Evolutionary conservation across 2,329 filamentous ascomycete species (phyloP), one percentile per base, ranked within the genome.

Genomic region (Talaromyces amestolkiae): DNA sequence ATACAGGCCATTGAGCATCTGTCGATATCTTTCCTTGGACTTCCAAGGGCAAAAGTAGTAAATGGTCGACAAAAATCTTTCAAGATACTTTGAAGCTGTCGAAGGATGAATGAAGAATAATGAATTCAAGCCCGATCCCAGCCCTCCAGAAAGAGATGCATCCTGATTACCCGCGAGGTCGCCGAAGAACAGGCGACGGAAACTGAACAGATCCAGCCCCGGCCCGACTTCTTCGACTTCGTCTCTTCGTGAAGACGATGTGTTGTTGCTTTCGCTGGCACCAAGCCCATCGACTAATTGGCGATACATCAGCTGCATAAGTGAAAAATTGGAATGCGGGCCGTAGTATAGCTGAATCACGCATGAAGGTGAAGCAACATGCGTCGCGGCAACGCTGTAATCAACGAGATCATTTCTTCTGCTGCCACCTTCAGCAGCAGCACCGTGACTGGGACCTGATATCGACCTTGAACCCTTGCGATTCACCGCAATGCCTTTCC

Each of bases 261-360:
- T 11, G 8, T 51, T 47, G 31, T 37, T 61, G 33, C 19, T 54
- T 3, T 71, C 70, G n/a, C 71, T 67, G 3, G 70, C 70, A 45
- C 49, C 49, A 19, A 63, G 41, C 24, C 65, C 65, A 27, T 67
- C 62, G 9, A 76, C 67, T 10, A 79, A 65, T 33, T 75, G 75
- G 1, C 74, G 69, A 58, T 79, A 78, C 11, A 78, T 72, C 24
- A 77, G 72, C 45, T 79, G 76, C 72, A 79, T 77, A 0, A 82
- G 74, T 0, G 80, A 75, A 37, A 82, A 82, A 67, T 82, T 80
- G 0, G 80, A 82, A 0, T 81, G 81, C 0, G 81, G 78, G 0
- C 80, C 80, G 70, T 82, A 82, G 68, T 82, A 82, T 0, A 82
- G 72, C 66, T 82, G 79, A 17, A 82, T 74, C 41, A 76, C 72